These are phyloP conservation scores for Ogataea hybrid DNA, from an alignment of 1,139 yeast species.

Conservation along the genomic window DNA sequence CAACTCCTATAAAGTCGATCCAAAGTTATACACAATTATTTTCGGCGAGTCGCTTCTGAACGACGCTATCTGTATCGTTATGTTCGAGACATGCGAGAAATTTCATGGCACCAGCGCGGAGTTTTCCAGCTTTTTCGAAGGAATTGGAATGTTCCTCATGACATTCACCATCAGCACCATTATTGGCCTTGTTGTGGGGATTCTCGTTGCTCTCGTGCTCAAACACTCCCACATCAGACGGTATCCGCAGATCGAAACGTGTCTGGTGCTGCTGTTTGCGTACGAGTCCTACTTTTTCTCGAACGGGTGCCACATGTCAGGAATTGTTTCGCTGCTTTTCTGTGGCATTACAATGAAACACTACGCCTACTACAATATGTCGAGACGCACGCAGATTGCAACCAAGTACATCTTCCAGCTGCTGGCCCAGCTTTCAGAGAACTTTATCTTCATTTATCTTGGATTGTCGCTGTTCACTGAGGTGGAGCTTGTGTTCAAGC, in stretches of 20 bases:
- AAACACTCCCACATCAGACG: constrained; percentile 93
- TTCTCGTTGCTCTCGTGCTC: constrained; percentile 81
- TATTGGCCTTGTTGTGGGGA: constrained; percentile 86
- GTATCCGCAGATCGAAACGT: constrained; percentile 94
- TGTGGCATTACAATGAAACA: constrained; percentile 97
- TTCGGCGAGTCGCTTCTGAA: constrained; percentile 94
- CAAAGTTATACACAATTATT: constrained; percentile 91
- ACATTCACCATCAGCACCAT: constrained; percentile 91
- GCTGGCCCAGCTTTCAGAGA: constrained; percentile 91
- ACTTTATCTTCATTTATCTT: constrained; percentile 91
- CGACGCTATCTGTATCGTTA: constrained; percentile 97
- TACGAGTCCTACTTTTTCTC: constrained; percentile 97
- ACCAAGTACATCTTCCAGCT: constrained; percentile 92
- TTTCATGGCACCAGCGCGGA: constrained; percentile 85
- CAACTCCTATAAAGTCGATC: constrained; percentile 97
- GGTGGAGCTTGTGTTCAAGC: constrained; percentile 92
- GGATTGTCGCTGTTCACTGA: constrained; percentile 95
- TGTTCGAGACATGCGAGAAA: constrained; percentile 98
- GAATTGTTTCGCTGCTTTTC: constrained; percentile 90
- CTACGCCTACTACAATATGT: constrained; percentile 97
- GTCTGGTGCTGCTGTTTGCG: constrained; percentile 85
- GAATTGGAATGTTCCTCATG: constrained; percentile 90
- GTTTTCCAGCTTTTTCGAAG: constrained; percentile 81
- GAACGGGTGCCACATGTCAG: constrained; percentile 99
- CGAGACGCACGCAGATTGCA: constrained; percentile 94